Evolutionary conservation across 1,284 basidiomycete species (phyloP).

Genomic region (Cronartium ribicola): DNA sequence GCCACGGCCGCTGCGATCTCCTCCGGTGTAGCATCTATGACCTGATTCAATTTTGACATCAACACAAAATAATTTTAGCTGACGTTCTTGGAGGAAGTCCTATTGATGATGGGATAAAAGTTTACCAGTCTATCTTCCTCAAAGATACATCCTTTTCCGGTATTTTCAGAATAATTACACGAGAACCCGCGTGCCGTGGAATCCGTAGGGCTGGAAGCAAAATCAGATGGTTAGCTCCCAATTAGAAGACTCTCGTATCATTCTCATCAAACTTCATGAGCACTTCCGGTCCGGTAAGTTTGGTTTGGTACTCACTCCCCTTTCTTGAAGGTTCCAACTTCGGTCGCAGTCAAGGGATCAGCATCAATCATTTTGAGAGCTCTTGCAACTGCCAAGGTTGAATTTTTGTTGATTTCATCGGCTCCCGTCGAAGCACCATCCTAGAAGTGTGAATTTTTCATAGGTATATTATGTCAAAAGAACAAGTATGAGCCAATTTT

Average conservation of each 20-base stretch:
- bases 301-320: conserved; percentile 13
- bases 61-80: neutral
- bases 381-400: conserved; percentile 12
- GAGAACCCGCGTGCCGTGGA: conserved; percentile 1
- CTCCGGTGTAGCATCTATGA: neutral
- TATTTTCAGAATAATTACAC: conserved; percentile 17
- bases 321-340: conserved; percentile 20
- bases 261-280: neutral
- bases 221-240: conserved; percentile 1
- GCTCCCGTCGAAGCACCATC: conserved; percentile 21
- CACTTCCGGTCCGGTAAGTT: neutral
- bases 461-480: neutral
- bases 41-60: neutral
- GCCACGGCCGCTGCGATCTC: neutral
- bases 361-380: conserved; percentile 14
- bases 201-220: conserved; percentile 10
- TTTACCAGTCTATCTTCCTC: conserved; percentile 22
- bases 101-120: neutral
- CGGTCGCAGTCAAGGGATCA: conserved; percentile 6
- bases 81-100: neutral
- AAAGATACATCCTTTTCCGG: conserved; percentile 19
- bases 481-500: neutral
- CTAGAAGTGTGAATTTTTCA: neutral
- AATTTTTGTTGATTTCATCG: conserved; percentile 15
- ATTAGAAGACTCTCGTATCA: neutral